These are phyloP conservation scores for Ampelocalamus luodianensis DNA, from an alignment of 176 grass and related monocot species.

Conservation along the genomic window DNA sequence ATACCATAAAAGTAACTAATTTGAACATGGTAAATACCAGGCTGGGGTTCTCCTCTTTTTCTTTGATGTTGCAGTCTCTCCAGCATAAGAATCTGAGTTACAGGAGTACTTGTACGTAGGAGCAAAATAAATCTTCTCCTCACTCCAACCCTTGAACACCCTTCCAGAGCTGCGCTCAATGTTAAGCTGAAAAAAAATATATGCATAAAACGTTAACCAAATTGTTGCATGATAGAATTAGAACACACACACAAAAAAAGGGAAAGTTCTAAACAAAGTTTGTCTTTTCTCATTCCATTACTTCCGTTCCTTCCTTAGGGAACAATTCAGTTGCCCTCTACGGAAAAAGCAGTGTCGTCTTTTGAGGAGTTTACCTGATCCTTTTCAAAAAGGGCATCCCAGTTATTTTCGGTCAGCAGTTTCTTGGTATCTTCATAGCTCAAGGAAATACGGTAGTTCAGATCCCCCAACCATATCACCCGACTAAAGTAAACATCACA, in stretches of 20 bases:
- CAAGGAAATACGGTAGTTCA: slow-evolving; percentile 93
- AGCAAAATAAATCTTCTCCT: slow-evolving; percentile 93
- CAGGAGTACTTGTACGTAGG: slow-evolving; percentile 90
- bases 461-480: slow-evolving; percentile 82
- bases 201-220: slow-evolving; percentile 1
- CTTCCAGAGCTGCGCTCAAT: slow-evolving; percentile 73
- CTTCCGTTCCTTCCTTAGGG: slow-evolving; percentile 9
- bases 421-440: slow-evolving; percentile 79
- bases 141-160: slow-evolving; percentile 83
- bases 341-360: background rate
- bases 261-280: background rate
- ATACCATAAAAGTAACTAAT: background rate
- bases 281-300: slow-evolving; percentile 23
- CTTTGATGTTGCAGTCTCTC: slow-evolving; percentile 80
- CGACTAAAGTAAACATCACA: slow-evolving; percentile 52
- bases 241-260: background rate
- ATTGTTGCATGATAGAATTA: slow-evolving; percentile 11
- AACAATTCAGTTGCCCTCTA: background rate
- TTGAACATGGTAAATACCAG: slow-evolving; percentile 57
- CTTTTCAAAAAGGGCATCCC: slow-evolving; percentile 88
- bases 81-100: slow-evolving; percentile 87
- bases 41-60: slow-evolving; percentile 94
- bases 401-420: slow-evolving; percentile 77
- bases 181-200: slow-evolving; percentile 67
- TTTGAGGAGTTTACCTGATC: slow-evolving; percentile 73